Evolutionary conservation across 371 early-diverging fungal species (phyloP), one percentile per base, ranked within the genome.

Genomic region (Conidiobolus coronatus): DNA sequence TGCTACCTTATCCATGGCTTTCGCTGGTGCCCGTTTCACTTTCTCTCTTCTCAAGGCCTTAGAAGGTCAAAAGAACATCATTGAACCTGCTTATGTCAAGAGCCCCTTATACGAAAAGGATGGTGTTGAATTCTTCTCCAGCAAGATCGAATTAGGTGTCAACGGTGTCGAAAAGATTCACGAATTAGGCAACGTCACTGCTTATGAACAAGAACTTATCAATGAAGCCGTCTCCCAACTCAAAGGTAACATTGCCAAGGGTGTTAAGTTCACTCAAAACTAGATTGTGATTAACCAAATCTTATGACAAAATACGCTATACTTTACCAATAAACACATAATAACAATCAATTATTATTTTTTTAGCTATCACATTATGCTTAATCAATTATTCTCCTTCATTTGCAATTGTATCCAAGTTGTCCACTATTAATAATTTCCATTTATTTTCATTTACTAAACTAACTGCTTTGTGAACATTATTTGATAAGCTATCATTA

Each of bases 1-100:
- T 48, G 95, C 98, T 50, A 97, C 98, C 46, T 79, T 97, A 44
- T 89, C 90, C 52, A 94, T 97, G 98, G 98, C 98, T 21, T 91
- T 70, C 54, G 96, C 98, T 51, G 98, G 93, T 56, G 87, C 90
- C 21, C 84, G 86, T 55, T 92, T 97, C 68, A 82, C 86, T 57
- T 79, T 79, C 75, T 77, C 87, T 34, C 73, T 97, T 48, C 67
- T 98, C 50, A 79, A 82, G 43, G 98, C 93, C 54, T 78, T 85
- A 37, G 70, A 68, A 55, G 79, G 87, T 54, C 79, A 84, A 75
- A 72, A 81, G 64, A 82, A 81, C 53, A 65, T 94, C 54, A 70
- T 79, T 47, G 98, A 98, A 64, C 86, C 90, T 66, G 78, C 96
- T 24, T 98, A 75, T 55, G 85, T 98, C 61, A 63, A 86, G 68